Evolutionary conservation across 257 asterid species (phyloP), one percentile per base, ranked within the genome.

Genomic region (Verbascum thapsus): DNA sequence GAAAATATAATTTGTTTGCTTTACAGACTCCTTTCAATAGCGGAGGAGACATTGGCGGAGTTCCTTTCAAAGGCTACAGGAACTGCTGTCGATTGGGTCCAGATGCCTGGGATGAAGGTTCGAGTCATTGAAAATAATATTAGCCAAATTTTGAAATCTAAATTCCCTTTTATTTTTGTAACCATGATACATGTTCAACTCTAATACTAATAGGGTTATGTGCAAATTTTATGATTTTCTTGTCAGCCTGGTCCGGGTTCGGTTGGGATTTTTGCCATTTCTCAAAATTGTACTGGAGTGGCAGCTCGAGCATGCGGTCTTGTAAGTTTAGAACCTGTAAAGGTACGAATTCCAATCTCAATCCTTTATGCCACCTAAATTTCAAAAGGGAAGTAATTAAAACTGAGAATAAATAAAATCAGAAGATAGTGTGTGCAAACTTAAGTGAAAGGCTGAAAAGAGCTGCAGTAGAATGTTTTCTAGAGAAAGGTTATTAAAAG

Each of bases 51-150:
- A 68, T 85, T 94, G 90, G 86, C 97, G 44, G 97, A 87, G 96
- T 94, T 94, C 95, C 96, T 94, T 54, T 94, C 97, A 13, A 94
- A 94, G 96, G 99, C 99, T 79, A 94, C 97, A 59, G 99, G 99
- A 83, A 94, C 96, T 75, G 97, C 99, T 80, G 95, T 94, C 48
- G 97, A 90, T 87, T 94, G 99, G 99, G 96, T 94, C 73, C 99
- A 91, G 81, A 85, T 94, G 96, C 99, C 99, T 84, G 99, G 99
- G 88, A 94, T 94, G 99, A 94, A 92, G 99, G 99, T 92, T 9
- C 50, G 64, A 37, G 12, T 34, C 15, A 3, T 57, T 20, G 30
- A 30, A 40, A 39, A 35, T 38, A 35, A 30, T 43, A 39, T 38
- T 56, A 23, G 12, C 32, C 32, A n/a, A n/a, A n/a, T 26, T 26